Percentiles rank a stretch among this genome's conserved stretches.
These are phyloP conservation scores for Bryoerythrophyllum caledonicum DNA, from an alignment of 225 moss, liverwort and hornwort genomes.

Conservation along the genomic window DNA sequence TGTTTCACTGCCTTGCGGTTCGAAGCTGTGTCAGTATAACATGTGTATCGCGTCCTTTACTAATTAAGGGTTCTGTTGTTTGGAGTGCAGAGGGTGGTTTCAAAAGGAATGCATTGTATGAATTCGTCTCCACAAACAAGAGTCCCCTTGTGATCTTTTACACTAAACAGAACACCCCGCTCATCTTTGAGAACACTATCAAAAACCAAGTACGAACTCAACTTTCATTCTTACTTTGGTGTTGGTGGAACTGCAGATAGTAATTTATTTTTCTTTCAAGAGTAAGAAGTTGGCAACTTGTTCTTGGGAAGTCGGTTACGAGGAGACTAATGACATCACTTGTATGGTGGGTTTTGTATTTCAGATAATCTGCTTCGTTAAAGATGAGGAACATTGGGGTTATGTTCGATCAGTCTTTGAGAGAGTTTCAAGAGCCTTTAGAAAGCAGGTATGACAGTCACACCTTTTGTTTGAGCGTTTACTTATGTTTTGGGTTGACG, in stretches of 20 bases:
- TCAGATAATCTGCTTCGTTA: constrained; percentile 54
- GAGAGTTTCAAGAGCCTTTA: constrained; percentile 51
- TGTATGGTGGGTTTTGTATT: constrained; percentile 19
- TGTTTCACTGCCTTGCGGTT: constrained; percentile 14
- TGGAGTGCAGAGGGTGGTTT: constrained; percentile 46
- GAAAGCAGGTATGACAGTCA: constrained; percentile 42
- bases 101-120: constrained; percentile 37
- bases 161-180: constrained; percentile 30
- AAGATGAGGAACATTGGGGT: constrained; percentile 43
- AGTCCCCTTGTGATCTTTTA: constrained; percentile 54
- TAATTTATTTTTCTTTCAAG: background rate
- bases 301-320: background rate
- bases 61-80: constrained; percentile 19
- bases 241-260: constrained; percentile 16
- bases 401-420: constrained; percentile 35
- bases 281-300: background rate
- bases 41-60: background rate
- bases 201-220: constrained; percentile 52
- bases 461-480: constrained; percentile 10
- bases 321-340: constrained; percentile 13
- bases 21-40: background rate
- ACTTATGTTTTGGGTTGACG: background rate
- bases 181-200: constrained; percentile 46
- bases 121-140: constrained; percentile 47
- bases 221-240: constrained; percentile 6